A percentile compares a stretch with the other conserved stretches of the same genome.
These are phyloP conservation scores for Aaosphaeria pasadenensis DNA, from an alignment of 2,329 filamentous ascomycete species.

Conservation along the genomic window DNA sequence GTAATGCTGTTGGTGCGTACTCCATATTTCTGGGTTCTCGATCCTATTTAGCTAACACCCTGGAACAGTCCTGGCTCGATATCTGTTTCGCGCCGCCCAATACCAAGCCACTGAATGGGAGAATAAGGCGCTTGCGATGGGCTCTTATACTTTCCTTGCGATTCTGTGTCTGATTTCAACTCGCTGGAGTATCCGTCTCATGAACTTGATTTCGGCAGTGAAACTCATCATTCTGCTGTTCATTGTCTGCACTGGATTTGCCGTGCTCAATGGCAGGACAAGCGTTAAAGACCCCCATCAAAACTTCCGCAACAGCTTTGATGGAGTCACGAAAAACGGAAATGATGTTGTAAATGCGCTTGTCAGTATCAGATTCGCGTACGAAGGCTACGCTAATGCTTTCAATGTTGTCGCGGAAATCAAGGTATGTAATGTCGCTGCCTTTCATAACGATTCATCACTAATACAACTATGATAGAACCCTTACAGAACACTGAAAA, in stretches of 20 bases:
- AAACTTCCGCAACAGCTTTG: constrained; percentile 27
- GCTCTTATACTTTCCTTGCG: constrained; percentile 20
- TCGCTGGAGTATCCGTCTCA: constrained; percentile 22
- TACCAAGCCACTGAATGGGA: constrained; percentile 22
- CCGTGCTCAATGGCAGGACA: constrained; percentile 25
- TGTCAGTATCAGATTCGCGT: constrained; percentile 31
- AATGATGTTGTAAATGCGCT: constrained; percentile 28
- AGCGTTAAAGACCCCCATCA: constrained; percentile 19
- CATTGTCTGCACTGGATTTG: constrained; percentile 28
- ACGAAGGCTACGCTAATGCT: constrained; percentile 27
- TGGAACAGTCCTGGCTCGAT: constrained; percentile 20
- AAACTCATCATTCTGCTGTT: constrained; percentile 64
- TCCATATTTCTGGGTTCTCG: not conserved
- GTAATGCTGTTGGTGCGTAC: constrained; percentile 20
- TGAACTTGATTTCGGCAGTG: constrained; percentile 37
- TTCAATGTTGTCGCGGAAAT: constrained; percentile 34
- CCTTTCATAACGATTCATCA: no score
- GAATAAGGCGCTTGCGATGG: constrained; percentile 27
- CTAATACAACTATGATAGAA: constrained; percentile 36
- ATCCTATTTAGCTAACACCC: not conserved
- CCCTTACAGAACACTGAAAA: constrained; percentile 55
- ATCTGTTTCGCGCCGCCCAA: constrained; percentile 26
- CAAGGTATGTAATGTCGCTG: constrained; percentile 12
- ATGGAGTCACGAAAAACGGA: constrained; percentile 23
- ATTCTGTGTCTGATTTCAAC: constrained; percentile 25